Evolutionary conservation across 306 rosid species (phyloP), one percentile per base, ranked within the genome.

Genomic region (Elaeagnus macrophylla): DNA sequence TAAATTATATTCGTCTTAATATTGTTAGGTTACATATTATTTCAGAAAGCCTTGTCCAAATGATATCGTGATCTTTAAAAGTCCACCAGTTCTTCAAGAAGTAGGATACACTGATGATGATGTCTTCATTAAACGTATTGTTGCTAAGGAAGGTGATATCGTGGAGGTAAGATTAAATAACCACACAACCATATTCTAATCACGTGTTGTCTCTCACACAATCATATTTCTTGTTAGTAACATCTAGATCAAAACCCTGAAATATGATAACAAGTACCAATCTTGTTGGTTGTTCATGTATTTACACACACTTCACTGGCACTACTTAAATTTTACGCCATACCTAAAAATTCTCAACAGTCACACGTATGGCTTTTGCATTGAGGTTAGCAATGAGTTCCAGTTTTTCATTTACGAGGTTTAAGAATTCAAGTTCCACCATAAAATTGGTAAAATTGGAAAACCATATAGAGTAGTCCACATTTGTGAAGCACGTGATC

Each of bases 31-130:
- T 39, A 67, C 99, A 3, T 91, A 87, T 80, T 80, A 91, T 60
- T 84, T 91, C 72, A 82, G 99, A 77, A 79, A 80, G 75, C 99
- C 99, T 1, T 84, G 99, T 68, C 77, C 95, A 53, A 87, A 85
- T 66, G 99, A 87, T 67, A 83, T 93, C 14, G 95, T 87, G 64
- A 87, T 93, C 67, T 93, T 87, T 39, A 87, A 84, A 72, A 93
- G 96, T 64, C 96, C 99, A 60, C 99, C 96, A 1, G 89, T 81
- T 3, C 99, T 93, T 66, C 99, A 93, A 69, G 82, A 84, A 77
- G 99, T 80, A 67, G 96, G 96, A 72, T 93, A 93, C 52, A 71
- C 95, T 0, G 87, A 87, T 54, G 82, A 82, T 37, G 99, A 93
- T 71, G 96, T 93, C 51, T 93, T 93, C 61, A 87, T 93, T 60